Conservation (phyloP, 2,329 filamentous ascomycete species). For the Ophiocordyceps camponoti-leonardi region DNA sequence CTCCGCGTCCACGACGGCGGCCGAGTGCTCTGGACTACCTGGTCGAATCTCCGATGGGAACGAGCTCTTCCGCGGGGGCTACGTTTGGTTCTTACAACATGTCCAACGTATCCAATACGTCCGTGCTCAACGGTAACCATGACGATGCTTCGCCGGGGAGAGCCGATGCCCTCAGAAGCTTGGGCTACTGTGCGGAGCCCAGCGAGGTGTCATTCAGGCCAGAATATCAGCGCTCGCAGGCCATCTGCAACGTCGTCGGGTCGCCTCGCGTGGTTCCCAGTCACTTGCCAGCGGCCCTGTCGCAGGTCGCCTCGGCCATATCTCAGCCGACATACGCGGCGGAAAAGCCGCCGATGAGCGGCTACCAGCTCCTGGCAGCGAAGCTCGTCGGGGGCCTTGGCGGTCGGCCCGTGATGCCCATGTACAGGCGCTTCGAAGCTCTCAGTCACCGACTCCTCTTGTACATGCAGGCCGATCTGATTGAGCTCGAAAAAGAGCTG, state of each 20-base stretch:
- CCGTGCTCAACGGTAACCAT: neutral
- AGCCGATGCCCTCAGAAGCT: neutral
- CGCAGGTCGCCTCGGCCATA: neutral
- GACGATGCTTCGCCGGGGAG: neutral
- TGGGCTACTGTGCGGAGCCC: neutral
- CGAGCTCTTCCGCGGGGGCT: neutral
- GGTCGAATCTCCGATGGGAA: conserved; percentile 3
- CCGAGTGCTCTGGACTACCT: conserved; percentile 7
- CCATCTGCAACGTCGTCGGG: neutral
- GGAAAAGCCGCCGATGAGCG: conserved; percentile 26
- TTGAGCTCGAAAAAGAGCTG: conserved; percentile 65
- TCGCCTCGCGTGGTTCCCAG: neutral
- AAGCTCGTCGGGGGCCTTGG: conserved; percentile 20
- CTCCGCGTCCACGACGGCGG: conserved; percentile 3
- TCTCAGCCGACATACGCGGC: neutral
- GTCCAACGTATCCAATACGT: neutral
- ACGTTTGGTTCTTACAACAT: neutral
- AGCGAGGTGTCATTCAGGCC: neutral
- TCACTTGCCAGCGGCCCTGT: neutral
- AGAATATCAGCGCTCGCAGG: neutral
- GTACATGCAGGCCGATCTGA: conserved; percentile 71
- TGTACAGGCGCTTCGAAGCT: conserved; percentile 70
- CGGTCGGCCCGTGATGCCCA: conserved; percentile 27
- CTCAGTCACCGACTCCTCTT: conserved; percentile 71
- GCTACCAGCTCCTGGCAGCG: conserved; percentile 46